A percentile compares a stretch with the other conserved stretches of the same genome.
phyloP scores from a whole-genome alignment of 78 protist genomes.

The Dictyostelium discoideum region DNA sequence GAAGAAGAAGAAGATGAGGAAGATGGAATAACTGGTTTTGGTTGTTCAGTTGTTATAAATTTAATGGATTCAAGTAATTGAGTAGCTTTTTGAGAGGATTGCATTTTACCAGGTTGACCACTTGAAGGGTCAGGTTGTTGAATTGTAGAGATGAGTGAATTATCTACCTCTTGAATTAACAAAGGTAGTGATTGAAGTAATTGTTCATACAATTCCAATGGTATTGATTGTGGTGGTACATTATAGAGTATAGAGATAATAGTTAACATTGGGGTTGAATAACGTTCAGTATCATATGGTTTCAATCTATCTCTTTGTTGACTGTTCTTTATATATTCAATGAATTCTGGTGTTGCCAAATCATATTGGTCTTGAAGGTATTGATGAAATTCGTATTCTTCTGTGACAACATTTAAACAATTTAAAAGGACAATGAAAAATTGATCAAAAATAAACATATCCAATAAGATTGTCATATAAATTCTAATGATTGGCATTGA shows the following conservation, averaged over 20 bases:
- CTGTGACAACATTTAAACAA: conserved; percentile 1
- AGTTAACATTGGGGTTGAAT: conserved; percentile 38
- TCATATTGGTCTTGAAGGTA: conserved; percentile 26
- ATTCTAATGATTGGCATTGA: conserved; percentile 58
- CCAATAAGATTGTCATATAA: conserved; percentile 28
- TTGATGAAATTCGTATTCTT: conserved; percentile 51
- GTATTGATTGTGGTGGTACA: conserved; percentile 21
- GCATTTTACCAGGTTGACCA: conserved; percentile 47
- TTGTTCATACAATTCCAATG: conserved; percentile 39
- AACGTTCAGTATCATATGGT: conserved; percentile 61
- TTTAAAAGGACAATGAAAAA: conserved; percentile 42
- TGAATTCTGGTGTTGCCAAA: conserved; percentile 34
- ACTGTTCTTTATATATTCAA: conserved; percentile 28
- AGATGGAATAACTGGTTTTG: neutral
- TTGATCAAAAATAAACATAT: conserved; percentile 59
- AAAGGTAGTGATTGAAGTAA: conserved; percentile 25
- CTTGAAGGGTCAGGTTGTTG: conserved; percentile 71
- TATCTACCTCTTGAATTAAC: conserved; percentile 54
- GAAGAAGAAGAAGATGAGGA: neutral
- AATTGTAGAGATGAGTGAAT: conserved; percentile 47
- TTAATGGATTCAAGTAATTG: conserved; percentile 16
- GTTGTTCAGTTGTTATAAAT: conserved; percentile 9
- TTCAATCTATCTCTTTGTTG: conserved; percentile 30
- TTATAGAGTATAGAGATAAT: conserved; percentile 38
- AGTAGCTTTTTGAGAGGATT: conserved; percentile 33